Evolutionary conservation across 108 stramenopile genomes (phyloP).

Genomic region (Pseudonitzschia pungens): DNA sequence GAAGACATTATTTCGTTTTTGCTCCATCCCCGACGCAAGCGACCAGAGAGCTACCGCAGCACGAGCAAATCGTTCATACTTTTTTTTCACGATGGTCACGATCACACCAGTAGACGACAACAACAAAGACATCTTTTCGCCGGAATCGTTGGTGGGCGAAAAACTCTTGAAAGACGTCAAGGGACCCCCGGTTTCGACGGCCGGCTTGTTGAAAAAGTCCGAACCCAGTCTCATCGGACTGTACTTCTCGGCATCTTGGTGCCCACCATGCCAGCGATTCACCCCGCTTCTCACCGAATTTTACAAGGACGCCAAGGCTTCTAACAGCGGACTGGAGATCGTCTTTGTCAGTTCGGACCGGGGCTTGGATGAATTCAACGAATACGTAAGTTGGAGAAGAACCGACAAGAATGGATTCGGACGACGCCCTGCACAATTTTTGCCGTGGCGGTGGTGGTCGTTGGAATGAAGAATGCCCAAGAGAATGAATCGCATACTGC

Average conservation of each 20-base stretch:
- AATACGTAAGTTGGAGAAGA: constrained; percentile 32
- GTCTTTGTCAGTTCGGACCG: constrained; percentile 70
- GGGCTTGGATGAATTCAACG: constrained; percentile 47
- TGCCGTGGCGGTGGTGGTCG: too few species aligned
- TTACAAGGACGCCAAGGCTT: constrained; percentile 45
- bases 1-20: too few species aligned
- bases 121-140: constrained; percentile 3
- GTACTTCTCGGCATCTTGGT: constrained; percentile 67
- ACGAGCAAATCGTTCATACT: too few species aligned
- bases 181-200: not conserved
- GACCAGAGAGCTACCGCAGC: too few species aligned
- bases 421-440: not conserved
- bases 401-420: not conserved
- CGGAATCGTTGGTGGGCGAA: not conserved
- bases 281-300: constrained; percentile 66
- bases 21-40: too few species aligned
- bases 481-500: too few species aligned
- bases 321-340: constrained; percentile 55
- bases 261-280: constrained; percentile 66
- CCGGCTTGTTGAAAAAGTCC: constrained; percentile 33
- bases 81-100: constrained; percentile 4
- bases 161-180: not conserved
- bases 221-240: constrained; percentile 57
- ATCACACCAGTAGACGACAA: constrained; percentile 10
- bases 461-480: too few species aligned